These are phyloP conservation scores for Polytrichum formosum DNA, from an alignment of 225 moss, liverwort and hornwort genomes.

Conservation along the genomic window DNA sequence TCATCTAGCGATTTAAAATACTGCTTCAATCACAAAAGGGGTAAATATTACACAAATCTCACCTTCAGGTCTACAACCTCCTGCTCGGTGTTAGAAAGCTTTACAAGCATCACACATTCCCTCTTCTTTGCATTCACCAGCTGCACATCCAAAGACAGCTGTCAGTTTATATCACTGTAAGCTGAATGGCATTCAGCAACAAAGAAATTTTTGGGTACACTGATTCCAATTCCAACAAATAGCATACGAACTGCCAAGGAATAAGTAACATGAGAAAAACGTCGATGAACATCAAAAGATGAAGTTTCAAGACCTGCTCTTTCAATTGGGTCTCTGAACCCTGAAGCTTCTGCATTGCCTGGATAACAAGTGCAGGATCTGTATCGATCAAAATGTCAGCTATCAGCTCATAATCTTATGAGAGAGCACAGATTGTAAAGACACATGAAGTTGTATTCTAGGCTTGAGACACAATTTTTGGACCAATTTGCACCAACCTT, in stretches of 20 bases:
- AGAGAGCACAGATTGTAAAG: too few relatives aligned
- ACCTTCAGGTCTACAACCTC: conserved; percentile 95
- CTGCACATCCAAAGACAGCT: conserved; percentile 28
- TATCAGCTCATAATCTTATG: conserved; percentile 1
- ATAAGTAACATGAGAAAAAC: too few relatives aligned
- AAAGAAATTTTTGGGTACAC: too few relatives aligned
- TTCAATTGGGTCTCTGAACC: conserved; percentile 65
- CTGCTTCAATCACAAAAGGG: not conserved
- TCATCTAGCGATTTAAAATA: too few relatives aligned
- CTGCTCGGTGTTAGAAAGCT: conserved; percentile 78
- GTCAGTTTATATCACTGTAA: conserved; percentile 1
- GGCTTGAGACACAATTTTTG: too few relatives aligned
- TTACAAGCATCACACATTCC: conserved; percentile 81
- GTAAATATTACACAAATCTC: conserved; percentile 7
- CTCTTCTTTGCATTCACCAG: conserved; percentile 75
- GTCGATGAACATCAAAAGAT: too few relatives aligned
- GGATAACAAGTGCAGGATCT: conserved; percentile 72
- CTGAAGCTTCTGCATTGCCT: conserved; percentile 72
- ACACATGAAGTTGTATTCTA: too few relatives aligned
- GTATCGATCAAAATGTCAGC: conserved; percentile 19
- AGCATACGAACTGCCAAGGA: too few relatives aligned
- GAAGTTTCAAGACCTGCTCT: conserved; percentile 57
- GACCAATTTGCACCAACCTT: too few relatives aligned
- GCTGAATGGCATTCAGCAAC: too few relatives aligned
- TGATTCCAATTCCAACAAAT: too few relatives aligned